phyloP scores from a whole-genome alignment of 1,284 basidiomycete species.

The Ustilago crameri region DNA sequence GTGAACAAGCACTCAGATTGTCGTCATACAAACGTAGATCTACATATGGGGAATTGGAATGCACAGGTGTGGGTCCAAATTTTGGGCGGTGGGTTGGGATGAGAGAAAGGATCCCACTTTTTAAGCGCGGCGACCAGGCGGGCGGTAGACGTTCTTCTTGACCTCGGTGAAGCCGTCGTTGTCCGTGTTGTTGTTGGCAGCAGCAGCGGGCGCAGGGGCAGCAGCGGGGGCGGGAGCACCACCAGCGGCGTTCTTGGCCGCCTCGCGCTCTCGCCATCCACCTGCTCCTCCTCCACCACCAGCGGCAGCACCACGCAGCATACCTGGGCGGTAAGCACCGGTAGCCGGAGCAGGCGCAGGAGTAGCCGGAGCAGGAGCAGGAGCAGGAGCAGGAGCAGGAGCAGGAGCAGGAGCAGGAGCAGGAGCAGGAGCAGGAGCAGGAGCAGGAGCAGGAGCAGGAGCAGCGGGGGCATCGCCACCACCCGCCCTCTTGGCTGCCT shows the following conservation, averaged over 20 bases:
- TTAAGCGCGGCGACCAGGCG: constrained; percentile 40
- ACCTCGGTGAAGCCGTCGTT: constrained; percentile 56
- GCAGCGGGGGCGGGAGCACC: constrained; percentile 30
- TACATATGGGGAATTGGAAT: not conserved
- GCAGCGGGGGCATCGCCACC: constrained; percentile 14
- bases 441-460: constrained; percentile 23
- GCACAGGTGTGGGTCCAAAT: not conserved
- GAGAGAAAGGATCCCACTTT: not conserved
- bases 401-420: constrained; percentile 20
- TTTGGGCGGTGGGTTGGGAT: not conserved
- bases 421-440: constrained; percentile 17
- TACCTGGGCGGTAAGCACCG: constrained; percentile 43
- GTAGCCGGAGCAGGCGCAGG: constrained; percentile 18
- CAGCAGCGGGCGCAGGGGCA: constrained; percentile 15
- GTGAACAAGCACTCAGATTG: no score
- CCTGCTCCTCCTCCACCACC: constrained; percentile 8
- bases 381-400: constrained; percentile 19
- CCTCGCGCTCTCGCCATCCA: constrained; percentile 48
- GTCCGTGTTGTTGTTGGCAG: constrained; percentile 30
- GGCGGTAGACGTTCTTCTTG: constrained; percentile 45
- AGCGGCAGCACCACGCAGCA: constrained; percentile 33
- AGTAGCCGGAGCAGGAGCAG: constrained; percentile 18
- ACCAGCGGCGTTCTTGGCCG: constrained; percentile 40
- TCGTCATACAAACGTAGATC: not conserved
- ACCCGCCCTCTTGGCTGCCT: constrained; percentile 31